phyloP scores from a whole-genome alignment of 352 stramenopile species.

The Pythium guiyangense region DNA sequence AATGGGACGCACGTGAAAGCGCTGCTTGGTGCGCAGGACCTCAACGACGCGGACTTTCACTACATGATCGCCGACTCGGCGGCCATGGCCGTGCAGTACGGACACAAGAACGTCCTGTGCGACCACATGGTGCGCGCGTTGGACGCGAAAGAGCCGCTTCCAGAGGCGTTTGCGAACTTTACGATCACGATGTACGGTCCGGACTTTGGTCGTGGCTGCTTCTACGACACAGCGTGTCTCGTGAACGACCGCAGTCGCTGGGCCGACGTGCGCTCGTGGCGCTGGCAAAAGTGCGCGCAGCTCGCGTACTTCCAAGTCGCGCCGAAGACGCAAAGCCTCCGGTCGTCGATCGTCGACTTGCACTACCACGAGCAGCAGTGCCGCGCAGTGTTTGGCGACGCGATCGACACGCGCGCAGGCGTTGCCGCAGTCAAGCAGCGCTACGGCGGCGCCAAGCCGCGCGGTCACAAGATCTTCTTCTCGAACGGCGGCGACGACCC shows the following conservation, averaged over 20 bases:
- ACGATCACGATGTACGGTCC: conserved; percentile 74
- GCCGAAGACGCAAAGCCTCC: conserved; percentile 49
- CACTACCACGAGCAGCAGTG: conserved; percentile 83
- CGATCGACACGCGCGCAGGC: conserved; percentile 47
- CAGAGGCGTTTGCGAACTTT: conserved; percentile 73
- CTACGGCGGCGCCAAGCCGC: conserved; percentile 72
- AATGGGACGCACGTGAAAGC: conserved; percentile 56
- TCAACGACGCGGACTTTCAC: conserved; percentile 80
- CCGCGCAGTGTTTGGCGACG: conserved; percentile 61
- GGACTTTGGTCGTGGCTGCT: conserved; percentile 73
- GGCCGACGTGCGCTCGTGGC: conserved; percentile 78
- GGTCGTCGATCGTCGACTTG: conserved; percentile 60
- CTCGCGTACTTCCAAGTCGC: conserved; percentile 87
- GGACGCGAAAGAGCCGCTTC: conserved; percentile 42
- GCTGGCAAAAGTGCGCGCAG: conserved; percentile 86
- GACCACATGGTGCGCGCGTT: conserved; percentile 43
- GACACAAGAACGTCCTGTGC: conserved; percentile 79
- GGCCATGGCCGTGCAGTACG: conserved; percentile 88
- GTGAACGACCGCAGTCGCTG: conserved; percentile 40
- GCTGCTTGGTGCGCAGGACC: conserved; percentile 52
- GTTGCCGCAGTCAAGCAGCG: conserved; percentile 58
- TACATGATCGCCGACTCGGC: conserved; percentile 88
- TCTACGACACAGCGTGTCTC: conserved; percentile 82
- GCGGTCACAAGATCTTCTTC: conserved; percentile 80
- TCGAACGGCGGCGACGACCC: conserved; percentile 81